These are phyloP conservation scores for Mariannaea elegans DNA, from an alignment of 2,329 filamentous ascomycete species.

Conservation along the genomic window DNA sequence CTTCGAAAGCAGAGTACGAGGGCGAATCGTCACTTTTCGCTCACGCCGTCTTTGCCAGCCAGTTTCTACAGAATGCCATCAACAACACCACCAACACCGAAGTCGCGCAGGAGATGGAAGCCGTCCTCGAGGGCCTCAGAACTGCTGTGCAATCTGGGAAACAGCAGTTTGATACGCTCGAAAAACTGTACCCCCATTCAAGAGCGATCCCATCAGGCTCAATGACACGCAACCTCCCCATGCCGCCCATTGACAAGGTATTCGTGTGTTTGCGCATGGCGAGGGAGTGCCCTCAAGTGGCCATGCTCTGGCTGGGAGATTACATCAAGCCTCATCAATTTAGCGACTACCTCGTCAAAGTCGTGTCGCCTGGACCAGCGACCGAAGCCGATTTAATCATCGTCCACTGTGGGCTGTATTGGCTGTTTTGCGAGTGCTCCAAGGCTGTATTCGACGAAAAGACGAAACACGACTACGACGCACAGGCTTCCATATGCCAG, in stretches of 20 bases:
- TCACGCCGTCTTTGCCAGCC: slow-evolving; percentile 29
- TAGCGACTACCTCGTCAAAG: slow-evolving; percentile 27
- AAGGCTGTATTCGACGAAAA: slow-evolving; percentile 8
- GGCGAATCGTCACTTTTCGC: slow-evolving; percentile 27
- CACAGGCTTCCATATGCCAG: slow-evolving; percentile 23
- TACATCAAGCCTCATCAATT: slow-evolving; percentile 19
- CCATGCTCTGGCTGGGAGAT: slow-evolving; percentile 15
- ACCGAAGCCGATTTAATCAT: slow-evolving; percentile 30
- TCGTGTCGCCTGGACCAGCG: slow-evolving; percentile 25
- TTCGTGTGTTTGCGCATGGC: not conserved
- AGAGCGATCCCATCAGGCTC: not conserved
- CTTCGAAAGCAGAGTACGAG: slow-evolving; percentile 20
- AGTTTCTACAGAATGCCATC: slow-evolving; percentile 33
- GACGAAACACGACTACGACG: slow-evolving; percentile 9
- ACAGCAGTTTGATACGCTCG: slow-evolving; percentile 1
- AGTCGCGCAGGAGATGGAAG: slow-evolving; percentile 28
- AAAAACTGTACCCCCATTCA: not conserved
- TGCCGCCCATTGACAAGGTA: not conserved
- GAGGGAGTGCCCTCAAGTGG: not conserved
- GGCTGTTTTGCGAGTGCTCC: slow-evolving; percentile 29
- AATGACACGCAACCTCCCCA: not conserved
- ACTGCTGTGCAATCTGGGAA: slow-evolving; percentile 15
- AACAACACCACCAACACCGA: slow-evolving; percentile 15
- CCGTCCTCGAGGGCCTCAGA: slow-evolving; percentile 20
- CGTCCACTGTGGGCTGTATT: slow-evolving; percentile 28